Evolutionary conservation across 192 early-diverging fungal genomes (phyloP).

Genomic region (Polychytrium aggregatum): DNA sequence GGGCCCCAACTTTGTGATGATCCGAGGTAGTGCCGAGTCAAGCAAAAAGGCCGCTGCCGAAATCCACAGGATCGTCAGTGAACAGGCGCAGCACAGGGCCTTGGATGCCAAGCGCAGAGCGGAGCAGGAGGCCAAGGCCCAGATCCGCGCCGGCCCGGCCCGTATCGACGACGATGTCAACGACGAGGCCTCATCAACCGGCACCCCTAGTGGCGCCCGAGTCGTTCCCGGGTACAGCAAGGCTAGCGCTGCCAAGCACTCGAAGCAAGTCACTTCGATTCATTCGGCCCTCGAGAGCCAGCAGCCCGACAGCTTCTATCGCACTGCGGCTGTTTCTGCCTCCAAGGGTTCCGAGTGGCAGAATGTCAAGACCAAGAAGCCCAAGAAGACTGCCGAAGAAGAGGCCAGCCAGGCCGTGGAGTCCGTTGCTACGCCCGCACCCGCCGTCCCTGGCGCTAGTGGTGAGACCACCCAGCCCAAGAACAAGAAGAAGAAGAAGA

Average conservation of each 20-base stretch:
- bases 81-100: constrained; percentile 20
- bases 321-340: not conserved
- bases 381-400: constrained; percentile 5
- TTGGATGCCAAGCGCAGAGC: constrained; percentile 6
- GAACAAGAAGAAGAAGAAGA: constrained; percentile 39
- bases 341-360: constrained; percentile 25
- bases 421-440: not conserved
- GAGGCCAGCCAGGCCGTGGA: constrained; percentile 1
- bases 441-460: constrained; percentile 1
- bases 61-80: constrained; percentile 12
- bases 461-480: constrained; percentile 21
- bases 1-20: constrained; percentile 7
- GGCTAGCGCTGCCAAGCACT: too few relatives aligned
- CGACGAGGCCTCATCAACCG: not conserved
- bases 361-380: constrained; percentile 20
- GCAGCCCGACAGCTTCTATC: not conserved
- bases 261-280: too few relatives aligned
- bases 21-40: constrained; percentile 22
- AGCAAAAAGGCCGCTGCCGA: constrained; percentile 12
- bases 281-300: not conserved
- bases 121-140: constrained; percentile 8
- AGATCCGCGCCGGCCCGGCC: constrained; percentile 2
- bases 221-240: too few relatives aligned
- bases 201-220: too few relatives aligned
- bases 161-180: not conserved